These are phyloP conservation scores for Ceratopteris richardii DNA, from an alignment of 75 land plant species.

Conservation along the genomic window DNA sequence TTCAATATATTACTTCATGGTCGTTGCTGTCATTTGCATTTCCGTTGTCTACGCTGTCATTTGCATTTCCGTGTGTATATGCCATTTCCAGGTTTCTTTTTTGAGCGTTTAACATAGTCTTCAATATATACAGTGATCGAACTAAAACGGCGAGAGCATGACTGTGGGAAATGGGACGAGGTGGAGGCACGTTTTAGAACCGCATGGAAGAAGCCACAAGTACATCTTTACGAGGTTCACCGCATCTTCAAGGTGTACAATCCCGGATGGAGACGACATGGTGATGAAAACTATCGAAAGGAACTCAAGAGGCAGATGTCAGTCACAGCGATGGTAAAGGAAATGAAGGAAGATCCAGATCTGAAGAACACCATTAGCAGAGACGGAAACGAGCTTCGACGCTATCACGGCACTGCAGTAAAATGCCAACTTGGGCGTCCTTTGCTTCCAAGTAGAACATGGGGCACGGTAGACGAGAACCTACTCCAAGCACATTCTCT, in stretches of 20 bases:
- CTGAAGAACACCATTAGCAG: not conserved
- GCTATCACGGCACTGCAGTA: slow-evolving; percentile 10
- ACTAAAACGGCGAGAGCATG: no score
- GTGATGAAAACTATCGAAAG: not conserved
- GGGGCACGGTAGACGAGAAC: slow-evolving; percentile 3
- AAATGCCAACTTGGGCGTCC: slow-evolving; percentile 1
- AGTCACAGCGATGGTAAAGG: slow-evolving; percentile 12
- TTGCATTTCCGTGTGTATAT: no score
- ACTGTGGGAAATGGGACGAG: not conserved
- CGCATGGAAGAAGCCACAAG: not conserved
- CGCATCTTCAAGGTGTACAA: slow-evolving; percentile 7
- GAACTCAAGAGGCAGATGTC: slow-evolving; percentile 13
- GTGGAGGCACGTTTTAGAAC: not conserved
- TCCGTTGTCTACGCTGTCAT: no score
- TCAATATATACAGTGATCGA: not conserved
- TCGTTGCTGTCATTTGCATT: no score
- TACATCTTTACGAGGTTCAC: not conserved
- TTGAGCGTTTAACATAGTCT: no score
- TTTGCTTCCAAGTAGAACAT: no score
- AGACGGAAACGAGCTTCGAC: slow-evolving; percentile 6
- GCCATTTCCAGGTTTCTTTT: not conserved
- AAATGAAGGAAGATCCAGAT: slow-evolving; percentile 7
- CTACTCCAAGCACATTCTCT: not conserved
- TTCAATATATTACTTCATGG: no score
- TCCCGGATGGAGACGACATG: not conserved